Percentiles rank a stretch among this genome's conserved stretches.
phyloP scores from a whole-genome alignment of 805 yeast species.

The Starmerella gropengiesseri region DNA sequence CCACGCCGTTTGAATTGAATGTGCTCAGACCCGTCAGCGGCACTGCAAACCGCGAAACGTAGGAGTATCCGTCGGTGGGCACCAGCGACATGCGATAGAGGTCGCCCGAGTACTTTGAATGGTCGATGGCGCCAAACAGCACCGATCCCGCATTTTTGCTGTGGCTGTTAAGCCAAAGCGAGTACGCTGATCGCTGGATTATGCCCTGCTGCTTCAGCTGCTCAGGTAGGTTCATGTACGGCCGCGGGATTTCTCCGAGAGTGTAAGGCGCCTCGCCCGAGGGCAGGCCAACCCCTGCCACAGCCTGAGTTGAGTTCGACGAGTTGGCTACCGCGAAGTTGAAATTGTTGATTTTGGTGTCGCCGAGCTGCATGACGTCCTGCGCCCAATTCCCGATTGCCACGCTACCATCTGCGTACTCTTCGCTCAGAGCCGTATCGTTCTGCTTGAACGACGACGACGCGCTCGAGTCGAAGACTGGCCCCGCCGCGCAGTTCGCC shows the following conservation, averaged over 20 bases:
- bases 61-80: constrained; percentile 24
- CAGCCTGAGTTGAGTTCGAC: constrained; percentile 54
- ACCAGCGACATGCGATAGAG: constrained; percentile 30
- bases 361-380: constrained; percentile 47
- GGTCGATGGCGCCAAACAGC: constrained; percentile 36
- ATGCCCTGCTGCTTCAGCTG: constrained; percentile 33
- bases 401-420: background rate
- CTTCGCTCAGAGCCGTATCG: background rate
- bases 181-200: constrained; percentile 35
- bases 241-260: constrained; percentile 13
- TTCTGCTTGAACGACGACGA: background rate
- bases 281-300: constrained; percentile 32
- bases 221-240: constrained; percentile 29
- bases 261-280: constrained; percentile 28
- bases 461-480: background rate
- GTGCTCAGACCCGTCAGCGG: constrained; percentile 20
- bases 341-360: constrained; percentile 38
- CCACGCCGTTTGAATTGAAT: background rate
- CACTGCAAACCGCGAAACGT: constrained; percentile 19
- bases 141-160: constrained; percentile 30
- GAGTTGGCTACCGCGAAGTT: constrained; percentile 66
- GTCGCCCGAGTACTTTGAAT: constrained; percentile 32
- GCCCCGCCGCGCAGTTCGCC: constrained; percentile 25
- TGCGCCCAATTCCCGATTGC: constrained; percentile 31
- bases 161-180: constrained; percentile 34